Base-by-base conservation (phyloP, 2,329 filamentous ascomycete genomes). In the Xylariaceae sp. region DNA sequence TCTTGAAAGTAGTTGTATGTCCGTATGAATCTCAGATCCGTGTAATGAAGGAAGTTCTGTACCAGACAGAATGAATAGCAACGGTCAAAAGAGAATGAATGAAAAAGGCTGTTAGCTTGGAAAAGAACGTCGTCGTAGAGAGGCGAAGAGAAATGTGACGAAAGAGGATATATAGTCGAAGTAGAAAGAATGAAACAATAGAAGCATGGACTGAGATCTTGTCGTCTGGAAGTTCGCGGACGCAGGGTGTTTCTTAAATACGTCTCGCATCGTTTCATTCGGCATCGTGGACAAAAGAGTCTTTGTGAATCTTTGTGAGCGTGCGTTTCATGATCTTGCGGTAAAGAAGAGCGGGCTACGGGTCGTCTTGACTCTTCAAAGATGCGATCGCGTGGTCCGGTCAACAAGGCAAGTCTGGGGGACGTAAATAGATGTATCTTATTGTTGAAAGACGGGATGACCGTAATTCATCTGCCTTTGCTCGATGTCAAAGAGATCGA, bases 1-100 rank as follows among this genome's bases (percentile, higher is more conserved):
- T 67, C 11, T 48, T 58, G 42, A 23, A 52, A 48, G 7, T 23
- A n/a, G 17, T 45, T 15, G 10, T 9, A 30, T 18, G 7, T 30
- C 6, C 44, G 42, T 30, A 15, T 60, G 55, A 39, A 9, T 51
- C 34, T 44, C 23, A 30, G 23, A 30, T 30, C 23, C 23, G 23
- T 7, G 18, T 57, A 58, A 15, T 5, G 57, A 59, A 58, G 17
- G 23, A 47, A 34, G 30, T 6, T 57, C 61, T 62, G 59, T 63
- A 47, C 61, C 56, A 11, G 61, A 63, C 59, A 59, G 59, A 7
- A 34, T 52, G 59, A 7, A 34, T 52, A 17, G 15, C 2, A n/a
- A 55, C 39, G 53, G 23, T 30, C 23, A 30, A 30, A 30, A 30
- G 23, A 30, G 1, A 30, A 30, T 5, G 5, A 30, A 30, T 30